phyloP scores from a whole-genome alignment of 1,139 yeast genomes.

The Ashbya aceris region DNA sequence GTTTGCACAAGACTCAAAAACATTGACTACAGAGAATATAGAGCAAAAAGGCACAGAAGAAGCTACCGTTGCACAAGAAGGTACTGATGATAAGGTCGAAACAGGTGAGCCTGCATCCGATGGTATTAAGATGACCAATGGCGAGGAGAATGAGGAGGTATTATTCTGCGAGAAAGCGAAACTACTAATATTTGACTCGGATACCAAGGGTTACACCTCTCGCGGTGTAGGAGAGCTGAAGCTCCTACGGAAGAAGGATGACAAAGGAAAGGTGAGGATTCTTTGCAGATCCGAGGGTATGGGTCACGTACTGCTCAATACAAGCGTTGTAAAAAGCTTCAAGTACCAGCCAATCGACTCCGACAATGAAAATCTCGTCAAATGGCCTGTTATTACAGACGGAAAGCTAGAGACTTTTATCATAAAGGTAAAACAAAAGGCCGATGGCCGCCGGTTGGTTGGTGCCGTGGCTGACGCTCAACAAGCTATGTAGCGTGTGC shows the following conservation, averaged over 20 bases:
- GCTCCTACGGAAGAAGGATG: constrained; percentile 48
- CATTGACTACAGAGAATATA: constrained; percentile 9
- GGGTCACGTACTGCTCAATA: constrained; percentile 68
- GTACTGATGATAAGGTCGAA: constrained; percentile 38
- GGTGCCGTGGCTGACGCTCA: constrained; percentile 43
- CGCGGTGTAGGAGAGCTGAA: constrained; percentile 81
- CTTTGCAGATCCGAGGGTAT: constrained; percentile 85
- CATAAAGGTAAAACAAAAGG: constrained; percentile 59
- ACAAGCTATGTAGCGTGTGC: constrained; percentile 18
- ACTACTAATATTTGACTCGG: constrained; percentile 51
- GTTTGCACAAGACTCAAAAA: constrained; percentile 15
- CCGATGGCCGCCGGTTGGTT: constrained; percentile 59
- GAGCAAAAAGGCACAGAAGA: constrained; percentile 27
- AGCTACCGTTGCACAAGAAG: constrained; percentile 25
- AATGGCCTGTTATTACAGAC: constrained; percentile 47
- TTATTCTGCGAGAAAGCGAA: constrained; percentile 63
- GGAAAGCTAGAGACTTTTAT: constrained; percentile 50
- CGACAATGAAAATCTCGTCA: constrained; percentile 45
- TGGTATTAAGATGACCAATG: constrained; percentile 48
- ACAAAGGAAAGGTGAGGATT: constrained; percentile 54
- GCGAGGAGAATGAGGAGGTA: constrained; percentile 75
- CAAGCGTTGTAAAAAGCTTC: constrained; percentile 43
- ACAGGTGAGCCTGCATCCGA: constrained; percentile 34
- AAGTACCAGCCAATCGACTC: constrained; percentile 40
- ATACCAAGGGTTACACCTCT: constrained; percentile 42